Evolutionary conservation across 306 rosid genomes (phyloP).

Genomic region (Cicer yamashitae): DNA sequence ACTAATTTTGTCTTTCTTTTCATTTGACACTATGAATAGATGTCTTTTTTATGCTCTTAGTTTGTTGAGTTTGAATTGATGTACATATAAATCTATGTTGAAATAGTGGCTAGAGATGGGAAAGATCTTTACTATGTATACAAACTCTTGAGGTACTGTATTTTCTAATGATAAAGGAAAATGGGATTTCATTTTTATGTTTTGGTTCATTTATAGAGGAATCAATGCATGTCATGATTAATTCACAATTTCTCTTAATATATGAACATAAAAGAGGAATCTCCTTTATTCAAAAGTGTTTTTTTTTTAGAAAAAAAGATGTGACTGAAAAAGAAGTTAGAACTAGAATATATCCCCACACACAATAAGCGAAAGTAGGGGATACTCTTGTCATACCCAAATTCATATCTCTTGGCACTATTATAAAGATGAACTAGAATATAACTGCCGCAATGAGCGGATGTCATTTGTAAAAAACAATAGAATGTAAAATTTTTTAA

Average conservation of each 20-base stretch:
- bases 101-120: slow-evolving; percentile 51
- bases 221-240: not conserved
- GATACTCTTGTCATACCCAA: not conserved
- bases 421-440: too few relatives aligned
- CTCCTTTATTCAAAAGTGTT: slow-evolving; percentile 37
- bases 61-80: slow-evolving; percentile 51
- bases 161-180: slow-evolving; percentile 32
- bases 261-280: not conserved
- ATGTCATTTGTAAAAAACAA: too few relatives aligned
- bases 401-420: not conserved
- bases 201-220: slow-evolving; percentile 35
- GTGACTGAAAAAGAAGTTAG: not conserved
- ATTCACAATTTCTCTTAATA: not conserved
- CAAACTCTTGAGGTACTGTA: slow-evolving; percentile 34
- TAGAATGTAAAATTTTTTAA: not conserved
- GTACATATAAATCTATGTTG: slow-evolving; percentile 58
- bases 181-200: slow-evolving; percentile 6
- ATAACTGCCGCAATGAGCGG: too few relatives aligned
- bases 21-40: slow-evolving; percentile 49
- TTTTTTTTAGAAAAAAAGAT: not conserved
- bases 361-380: slow-evolving; percentile 2
- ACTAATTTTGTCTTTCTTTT: slow-evolving; percentile 55
- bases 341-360: slow-evolving; percentile 7
- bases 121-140: slow-evolving; percentile 48
- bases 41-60: slow-evolving; percentile 50